phyloP scores from a whole-genome alignment of 2,329 filamentous ascomycete species.

The Phoma herbarum region DNA sequence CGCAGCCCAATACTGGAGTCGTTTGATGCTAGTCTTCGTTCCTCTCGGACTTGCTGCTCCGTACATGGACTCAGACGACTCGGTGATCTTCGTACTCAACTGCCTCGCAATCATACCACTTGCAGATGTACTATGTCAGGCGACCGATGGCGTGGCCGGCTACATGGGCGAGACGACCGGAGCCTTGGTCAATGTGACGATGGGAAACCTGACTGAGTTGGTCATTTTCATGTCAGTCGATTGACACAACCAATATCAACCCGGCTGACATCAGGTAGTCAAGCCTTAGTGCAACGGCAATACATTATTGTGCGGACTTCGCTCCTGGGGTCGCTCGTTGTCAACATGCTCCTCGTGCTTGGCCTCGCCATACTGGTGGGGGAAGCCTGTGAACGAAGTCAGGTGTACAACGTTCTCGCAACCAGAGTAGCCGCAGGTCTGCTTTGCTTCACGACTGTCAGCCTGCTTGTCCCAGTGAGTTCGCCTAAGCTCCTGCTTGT shows the following conservation, averaged over 20 bases:
- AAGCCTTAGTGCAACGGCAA: conserved; percentile 75
- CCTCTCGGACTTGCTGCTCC: conserved; percentile 69
- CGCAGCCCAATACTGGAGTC: conserved; percentile 67
- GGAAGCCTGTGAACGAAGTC: conserved; percentile 76
- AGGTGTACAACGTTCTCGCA: conserved; percentile 86
- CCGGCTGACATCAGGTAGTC: conserved; percentile 62
- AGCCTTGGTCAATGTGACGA: conserved; percentile 56
- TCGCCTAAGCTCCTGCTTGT: neutral
- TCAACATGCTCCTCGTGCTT: conserved; percentile 83
- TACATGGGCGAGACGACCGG: conserved; percentile 71
- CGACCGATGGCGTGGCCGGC: conserved; percentile 78
- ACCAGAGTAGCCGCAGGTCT: conserved; percentile 84
- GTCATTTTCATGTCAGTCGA: conserved; percentile 70
- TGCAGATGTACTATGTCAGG: conserved; percentile 25
- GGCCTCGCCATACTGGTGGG: conserved; percentile 87
- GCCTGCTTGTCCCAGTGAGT: conserved; percentile 79
- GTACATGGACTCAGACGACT: conserved; percentile 70
- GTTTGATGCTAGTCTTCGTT: conserved; percentile 76
- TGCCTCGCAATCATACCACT: conserved; percentile 27
- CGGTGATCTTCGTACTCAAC: conserved; percentile 51
- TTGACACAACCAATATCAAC: neutral
- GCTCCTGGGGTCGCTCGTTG: conserved; percentile 84
- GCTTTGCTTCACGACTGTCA: conserved; percentile 76
- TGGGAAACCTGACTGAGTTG: conserved; percentile 86
- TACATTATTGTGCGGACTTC: conserved; percentile 89